phyloP scores from a whole-genome alignment of 345 rosid species.

The Anacardium occidentale region DNA sequence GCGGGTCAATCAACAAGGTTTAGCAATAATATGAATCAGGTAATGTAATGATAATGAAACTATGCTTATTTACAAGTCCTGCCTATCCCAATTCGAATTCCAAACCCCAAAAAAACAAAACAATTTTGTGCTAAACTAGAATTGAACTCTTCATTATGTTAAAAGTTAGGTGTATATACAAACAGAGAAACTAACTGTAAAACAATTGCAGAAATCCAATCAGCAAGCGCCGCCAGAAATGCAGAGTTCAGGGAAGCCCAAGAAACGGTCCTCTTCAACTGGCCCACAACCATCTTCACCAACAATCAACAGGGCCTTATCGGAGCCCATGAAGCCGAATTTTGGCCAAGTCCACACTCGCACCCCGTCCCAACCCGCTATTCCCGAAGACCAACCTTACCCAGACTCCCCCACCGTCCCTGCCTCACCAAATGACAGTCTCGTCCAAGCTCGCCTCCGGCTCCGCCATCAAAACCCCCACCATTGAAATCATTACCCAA shows the following conservation, averaged over 20 bases:
- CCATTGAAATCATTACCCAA: background rate
- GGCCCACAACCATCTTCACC: conserved; percentile 27
- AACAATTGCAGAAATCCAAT: background rate
- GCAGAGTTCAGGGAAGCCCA: conserved; percentile 32
- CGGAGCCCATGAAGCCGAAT: conserved; percentile 33
- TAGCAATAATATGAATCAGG: conserved; percentile 44
- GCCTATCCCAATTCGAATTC: background rate
- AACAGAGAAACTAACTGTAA: background rate
- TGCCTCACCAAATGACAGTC: conserved; percentile 31
- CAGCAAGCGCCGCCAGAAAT: background rate
- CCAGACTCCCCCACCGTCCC: conserved; percentile 13
- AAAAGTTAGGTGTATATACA: conserved; percentile 5
- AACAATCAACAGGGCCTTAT: conserved; percentile 19
- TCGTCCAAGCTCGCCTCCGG: conserved; percentile 39
- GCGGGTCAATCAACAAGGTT: conserved; percentile 53
- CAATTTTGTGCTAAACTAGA: conserved; percentile 1
- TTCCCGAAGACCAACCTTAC: conserved; percentile 21
- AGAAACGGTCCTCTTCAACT: conserved; percentile 34
- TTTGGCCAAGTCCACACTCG: conserved; percentile 17
- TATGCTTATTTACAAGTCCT: conserved; percentile 10
- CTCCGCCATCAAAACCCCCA: conserved; percentile 41
- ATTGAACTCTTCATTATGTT: background rate
- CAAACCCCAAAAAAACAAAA: no score
- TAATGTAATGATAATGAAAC: conserved; percentile 13
- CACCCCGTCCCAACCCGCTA: conserved; percentile 9